Evolutionary conservation across 176 grass and related monocot genomes (phyloP), one percentile per base, ranked within the genome.

Genomic region (Carex myosuroides): DNA sequence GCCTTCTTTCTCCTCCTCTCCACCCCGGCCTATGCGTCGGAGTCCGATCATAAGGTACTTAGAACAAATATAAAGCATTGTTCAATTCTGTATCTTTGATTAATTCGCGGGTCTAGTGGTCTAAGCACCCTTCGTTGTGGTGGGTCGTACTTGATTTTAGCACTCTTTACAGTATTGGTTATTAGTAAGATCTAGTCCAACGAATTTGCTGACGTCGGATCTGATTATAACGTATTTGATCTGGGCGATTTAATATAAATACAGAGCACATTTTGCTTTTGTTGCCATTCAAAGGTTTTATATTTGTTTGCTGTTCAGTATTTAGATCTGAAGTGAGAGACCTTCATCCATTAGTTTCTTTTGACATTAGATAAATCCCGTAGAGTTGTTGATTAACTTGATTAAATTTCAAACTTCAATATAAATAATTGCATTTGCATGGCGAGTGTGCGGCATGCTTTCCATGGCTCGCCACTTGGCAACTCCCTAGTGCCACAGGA

Each of bases 31-130:
- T 44, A 65, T 82, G 92, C 94, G 16, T 92, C 90, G 46, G 90
- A 97, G 83, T 92, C 88, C 66, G 90, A 94, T 85, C 94, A 97
- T 87, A 97, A 94, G 92, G 94, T 97, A 85, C 71, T 17, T 20
- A 29, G 29, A 72, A 62, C 8, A 6, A 8, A 64, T 60, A 29
- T 13, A 48, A 5, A 32, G 12, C 59, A 16, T 82, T 30, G 10
- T 22, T 82, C 24, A 1, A 44, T 82, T 82, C 14, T 64, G 8
- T 66, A 67, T 42, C 14, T 66, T 7, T 66, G 41, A 50, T 64
- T 65, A 54, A 17, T 66, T 64, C 42, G 6, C 42, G 54, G 3
- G 18, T 48, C 6, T 62, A 32, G 29, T 37, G 67, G 37, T 20
- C 20, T 20, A 7, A 17, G 48, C 50, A 77, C 32, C 20, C 22